Conservation (phyloP, 768 basidiomycete species). For the Amanita rimosa region DNA sequence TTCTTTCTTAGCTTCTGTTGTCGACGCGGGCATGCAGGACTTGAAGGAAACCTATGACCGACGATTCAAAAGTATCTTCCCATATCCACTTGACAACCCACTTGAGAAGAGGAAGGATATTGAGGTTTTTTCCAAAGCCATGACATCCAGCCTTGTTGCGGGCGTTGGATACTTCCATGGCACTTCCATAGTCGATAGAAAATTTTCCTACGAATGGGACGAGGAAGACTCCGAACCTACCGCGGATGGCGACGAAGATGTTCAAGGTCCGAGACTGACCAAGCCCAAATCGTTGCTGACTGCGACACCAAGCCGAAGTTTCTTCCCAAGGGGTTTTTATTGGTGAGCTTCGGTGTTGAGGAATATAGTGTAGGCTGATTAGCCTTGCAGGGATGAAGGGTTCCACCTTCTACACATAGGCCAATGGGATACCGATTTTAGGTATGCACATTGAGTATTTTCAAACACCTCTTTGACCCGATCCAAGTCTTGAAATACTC, state of each 20-base stretch:
- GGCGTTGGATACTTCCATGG: conserved; percentile 96
- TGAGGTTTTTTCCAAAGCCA: conserved; percentile 69
- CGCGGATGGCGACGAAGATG: conserved; percentile 26
- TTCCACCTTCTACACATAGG: conserved; percentile 92
- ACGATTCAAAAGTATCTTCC: conserved; percentile 64
- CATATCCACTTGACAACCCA: conserved; percentile 45
- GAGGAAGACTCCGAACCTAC: conserved; percentile 35
- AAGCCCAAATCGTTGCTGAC: conserved; percentile 73
- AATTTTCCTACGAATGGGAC: conserved; percentile 89
- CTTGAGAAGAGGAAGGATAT: conserved; percentile 37
- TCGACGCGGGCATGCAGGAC: conserved; percentile 63
- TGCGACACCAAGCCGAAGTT: conserved; percentile 90
- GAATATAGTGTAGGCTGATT: conserved; percentile 7
- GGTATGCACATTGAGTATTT: conserved; percentile 10
- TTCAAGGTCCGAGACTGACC: conserved; percentile 53
- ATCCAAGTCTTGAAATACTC: conserved; percentile 70
- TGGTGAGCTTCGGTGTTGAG: conserved; percentile 39
- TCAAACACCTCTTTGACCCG: background rate
- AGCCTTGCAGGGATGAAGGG: conserved; percentile 74
- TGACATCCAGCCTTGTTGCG: conserved; percentile 86
- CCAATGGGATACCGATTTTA: conserved; percentile 85
- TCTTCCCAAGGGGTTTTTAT: conserved; percentile 97
- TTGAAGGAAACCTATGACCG: conserved; percentile 47
- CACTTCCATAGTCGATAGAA: conserved; percentile 72
- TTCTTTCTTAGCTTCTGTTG: conserved; percentile 35